Conservation (phyloP, 2,329 filamentous ascomycete species). For the Cordyceps fumosorosea region DNA sequence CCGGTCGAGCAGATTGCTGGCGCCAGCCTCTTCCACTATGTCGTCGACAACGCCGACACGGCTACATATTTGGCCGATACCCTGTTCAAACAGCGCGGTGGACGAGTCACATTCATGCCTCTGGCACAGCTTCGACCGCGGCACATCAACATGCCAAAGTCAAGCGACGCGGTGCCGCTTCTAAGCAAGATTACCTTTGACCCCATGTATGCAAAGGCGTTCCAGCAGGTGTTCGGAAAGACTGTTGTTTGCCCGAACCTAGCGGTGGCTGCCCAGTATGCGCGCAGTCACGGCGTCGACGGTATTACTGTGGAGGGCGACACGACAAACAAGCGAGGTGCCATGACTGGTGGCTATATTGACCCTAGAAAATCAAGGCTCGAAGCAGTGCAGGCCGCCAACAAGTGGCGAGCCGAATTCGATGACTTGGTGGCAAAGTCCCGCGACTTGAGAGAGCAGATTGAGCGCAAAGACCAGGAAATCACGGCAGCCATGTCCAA, state of each 20-base stretch:
- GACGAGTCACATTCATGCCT: conserved; percentile 91
- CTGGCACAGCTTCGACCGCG: conserved; percentile 72
- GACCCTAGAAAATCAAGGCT: conserved; percentile 80
- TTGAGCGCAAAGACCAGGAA: conserved; percentile 78
- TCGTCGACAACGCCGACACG: conserved; percentile 87
- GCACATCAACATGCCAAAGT: conserved; percentile 70
- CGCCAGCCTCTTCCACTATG: conserved; percentile 87
- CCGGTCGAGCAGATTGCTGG: conserved; percentile 92
- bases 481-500: conserved; percentile 83
- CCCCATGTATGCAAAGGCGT: conserved; percentile 69
- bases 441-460: conserved; percentile 58
- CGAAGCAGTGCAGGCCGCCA: conserved; percentile 71
- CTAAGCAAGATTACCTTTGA: conserved; percentile 81
- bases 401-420: conserved; percentile 67
- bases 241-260: conserved; percentile 91
- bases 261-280: conserved; percentile 81
- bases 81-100: conserved; percentile 71
- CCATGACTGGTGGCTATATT: conserved; percentile 89
- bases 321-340: conserved; percentile 89
- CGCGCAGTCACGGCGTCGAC: conserved; percentile 83
- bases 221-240: conserved; percentile 92
- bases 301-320: conserved; percentile 94
- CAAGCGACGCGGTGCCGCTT: conserved; percentile 80
- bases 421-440: conserved; percentile 61
- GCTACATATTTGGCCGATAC: conserved; percentile 75